A percentile compares a stretch with the other conserved stretches of the same genome.
Evolutionary conservation across 1,284 basidiomycete species (phyloP).

Genomic region (Blastosporella zonata): DNA sequence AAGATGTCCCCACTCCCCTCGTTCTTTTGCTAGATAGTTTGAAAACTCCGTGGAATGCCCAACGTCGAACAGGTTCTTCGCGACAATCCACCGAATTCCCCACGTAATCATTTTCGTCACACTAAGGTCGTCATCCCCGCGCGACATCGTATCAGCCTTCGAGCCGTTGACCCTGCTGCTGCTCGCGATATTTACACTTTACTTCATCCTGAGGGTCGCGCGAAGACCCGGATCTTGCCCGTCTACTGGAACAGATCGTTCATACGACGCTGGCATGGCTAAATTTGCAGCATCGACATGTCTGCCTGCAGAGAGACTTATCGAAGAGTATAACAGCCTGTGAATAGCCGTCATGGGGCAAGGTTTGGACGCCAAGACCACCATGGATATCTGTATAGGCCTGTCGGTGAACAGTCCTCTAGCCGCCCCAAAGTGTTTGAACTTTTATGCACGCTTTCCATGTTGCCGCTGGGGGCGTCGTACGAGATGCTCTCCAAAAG

Average conservation of each 20-base stretch:
- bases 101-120: slow-evolving; percentile 23
- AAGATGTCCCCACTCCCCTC: slow-evolving; percentile 2
- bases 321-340: slow-evolving; percentile 1
- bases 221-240: slow-evolving; percentile 14
- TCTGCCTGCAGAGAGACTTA: slow-evolving; percentile 1
- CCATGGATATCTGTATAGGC: slow-evolving; percentile 4
- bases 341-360: slow-evolving; percentile 1
- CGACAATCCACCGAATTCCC: slow-evolving; percentile 13
- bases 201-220: slow-evolving; percentile 13
- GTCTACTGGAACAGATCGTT: slow-evolving; percentile 23
- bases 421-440: slow-evolving; percentile 2
- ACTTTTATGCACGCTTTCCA: slow-evolving; percentile 2
- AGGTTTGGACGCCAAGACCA: not conserved
- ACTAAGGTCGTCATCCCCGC: slow-evolving; percentile 19
- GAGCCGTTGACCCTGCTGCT: slow-evolving; percentile 10
- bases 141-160: slow-evolving; percentile 11
- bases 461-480: slow-evolving; percentile 2
- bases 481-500: not conserved
- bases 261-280: slow-evolving; percentile 22
- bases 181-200: slow-evolving; percentile 18
- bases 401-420: slow-evolving; percentile 8
- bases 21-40: slow-evolving; percentile 33
- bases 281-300: not conserved
- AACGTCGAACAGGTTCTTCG: slow-evolving; percentile 19
- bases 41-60: slow-evolving; percentile 29